These are phyloP conservation scores for Apiospora rasikravindrae DNA, from an alignment of 2,329 filamentous ascomycete genomes.

Conservation along the genomic window DNA sequence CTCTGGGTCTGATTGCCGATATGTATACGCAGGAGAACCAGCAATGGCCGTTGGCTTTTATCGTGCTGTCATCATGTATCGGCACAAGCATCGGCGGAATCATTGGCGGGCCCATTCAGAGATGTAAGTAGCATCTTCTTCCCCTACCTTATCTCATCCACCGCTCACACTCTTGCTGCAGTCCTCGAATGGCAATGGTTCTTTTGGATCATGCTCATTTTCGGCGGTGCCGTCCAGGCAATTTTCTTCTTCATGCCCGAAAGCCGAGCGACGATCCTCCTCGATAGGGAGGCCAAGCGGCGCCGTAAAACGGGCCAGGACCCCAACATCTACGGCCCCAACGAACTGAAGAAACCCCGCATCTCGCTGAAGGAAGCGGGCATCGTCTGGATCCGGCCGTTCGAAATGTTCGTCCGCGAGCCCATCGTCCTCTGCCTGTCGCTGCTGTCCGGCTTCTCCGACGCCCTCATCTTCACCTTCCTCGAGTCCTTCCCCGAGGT, in stretches of 20 bases:
- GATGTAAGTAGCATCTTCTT: conserved; percentile 29
- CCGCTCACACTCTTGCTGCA: not conserved
- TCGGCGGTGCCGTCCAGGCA: conserved; percentile 55
- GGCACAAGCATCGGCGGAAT: conserved; percentile 57
- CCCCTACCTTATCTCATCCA: not conserved
- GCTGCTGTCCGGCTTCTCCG: conserved; percentile 62
- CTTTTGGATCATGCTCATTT: conserved; percentile 64
- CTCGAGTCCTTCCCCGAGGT: conserved; percentile 61
- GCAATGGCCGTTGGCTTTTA: conserved; percentile 62
- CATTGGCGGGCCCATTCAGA: conserved; percentile 54
- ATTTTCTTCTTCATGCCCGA: conserved; percentile 61
- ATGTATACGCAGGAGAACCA: conserved; percentile 62
- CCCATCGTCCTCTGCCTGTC: conserved; percentile 64
- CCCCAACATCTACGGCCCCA: conserved; percentile 46
- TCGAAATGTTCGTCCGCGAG: conserved; percentile 63
- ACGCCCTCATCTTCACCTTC: conserved; percentile 68
- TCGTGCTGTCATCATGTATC: conserved; percentile 57
- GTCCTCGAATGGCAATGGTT: conserved; percentile 57
- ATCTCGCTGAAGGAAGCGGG: conserved; percentile 46
- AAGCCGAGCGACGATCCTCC: conserved; percentile 58
- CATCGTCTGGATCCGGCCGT: conserved; percentile 62
- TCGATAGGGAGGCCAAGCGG: conserved; percentile 63
- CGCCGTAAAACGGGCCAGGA: conserved; percentile 54
- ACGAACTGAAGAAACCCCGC: conserved; percentile 48
- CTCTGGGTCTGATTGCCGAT: conserved; percentile 65